phyloP scores from a whole-genome alignment of 305 asterid genomes.

The Galium porrigens region DNA sequence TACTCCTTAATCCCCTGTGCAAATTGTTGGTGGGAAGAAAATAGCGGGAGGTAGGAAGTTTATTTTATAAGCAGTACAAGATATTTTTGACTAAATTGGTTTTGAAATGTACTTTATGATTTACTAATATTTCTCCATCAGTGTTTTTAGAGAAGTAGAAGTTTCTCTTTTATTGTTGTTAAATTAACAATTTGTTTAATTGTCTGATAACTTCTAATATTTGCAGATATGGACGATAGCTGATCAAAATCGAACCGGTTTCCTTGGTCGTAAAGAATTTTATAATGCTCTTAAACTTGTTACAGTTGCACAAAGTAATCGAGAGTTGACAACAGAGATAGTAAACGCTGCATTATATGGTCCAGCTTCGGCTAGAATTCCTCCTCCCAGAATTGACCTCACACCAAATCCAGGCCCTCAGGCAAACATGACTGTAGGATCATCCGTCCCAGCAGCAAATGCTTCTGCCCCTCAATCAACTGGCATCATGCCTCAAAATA shows the following conservation, averaged over 20 bases:
- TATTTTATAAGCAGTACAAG: background rate
- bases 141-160: background rate
- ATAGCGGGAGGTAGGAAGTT: background rate
- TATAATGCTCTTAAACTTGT: conserved; percentile 23
- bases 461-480: conserved; percentile 29
- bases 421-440: conserved; percentile 28
- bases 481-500: conserved; percentile 41
- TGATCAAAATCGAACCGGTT: conserved; percentile 20
- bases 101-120: background rate
- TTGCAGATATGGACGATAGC: conserved; percentile 21
- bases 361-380: conserved; percentile 23
- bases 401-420: conserved; percentile 30
- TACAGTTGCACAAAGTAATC: conserved; percentile 23
- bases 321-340: conserved; percentile 20
- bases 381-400: conserved; percentile 20
- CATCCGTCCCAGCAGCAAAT: conserved; percentile 14
- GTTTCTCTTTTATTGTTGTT: background rate
- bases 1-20: background rate
- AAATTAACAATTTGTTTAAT: background rate
- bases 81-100: background rate
- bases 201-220: background rate
- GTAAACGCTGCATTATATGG: conserved; percentile 20
- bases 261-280: conserved; percentile 24
- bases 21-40: too few relatives aligned
- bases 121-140: background rate